Evolutionary conservation across 2,329 filamentous ascomycete species (phyloP).

Genomic region (Ceratocystis smalleyi): DNA sequence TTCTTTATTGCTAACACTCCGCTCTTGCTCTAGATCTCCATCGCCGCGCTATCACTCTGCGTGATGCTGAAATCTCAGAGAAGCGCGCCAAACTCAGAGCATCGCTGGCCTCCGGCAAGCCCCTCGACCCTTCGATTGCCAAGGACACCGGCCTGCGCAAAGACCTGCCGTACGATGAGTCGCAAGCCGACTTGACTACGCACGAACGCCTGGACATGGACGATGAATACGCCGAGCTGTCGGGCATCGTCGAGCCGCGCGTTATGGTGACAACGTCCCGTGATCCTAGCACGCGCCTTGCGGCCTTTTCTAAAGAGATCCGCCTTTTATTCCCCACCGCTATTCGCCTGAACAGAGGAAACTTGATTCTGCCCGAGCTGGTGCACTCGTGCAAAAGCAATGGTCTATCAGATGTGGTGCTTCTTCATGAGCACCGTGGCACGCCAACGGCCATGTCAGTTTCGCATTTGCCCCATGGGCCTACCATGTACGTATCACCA

Average conservation of each 20-base stretch:
- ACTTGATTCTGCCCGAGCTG: slow-evolving; percentile 71
- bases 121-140: slow-evolving; percentile 64
- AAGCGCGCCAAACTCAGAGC: slow-evolving; percentile 77
- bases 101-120: slow-evolving; percentile 77
- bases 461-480: slow-evolving; percentile 76
- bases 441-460: slow-evolving; percentile 80
- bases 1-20: not conserved
- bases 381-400: slow-evolving; percentile 66
- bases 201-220: slow-evolving; percentile 62
- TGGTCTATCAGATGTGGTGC: slow-evolving; percentile 67
- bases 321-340: slow-evolving; percentile 67
- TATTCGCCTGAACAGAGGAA: slow-evolving; percentile 82
- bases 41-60: slow-evolving; percentile 68
- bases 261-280: slow-evolving; percentile 83
- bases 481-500: slow-evolving; percentile 42
- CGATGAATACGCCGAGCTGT: slow-evolving; percentile 80
- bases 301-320: slow-evolving; percentile 88
- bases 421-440: slow-evolving; percentile 84
- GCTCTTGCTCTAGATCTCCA: slow-evolving; percentile 46
- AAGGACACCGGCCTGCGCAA: slow-evolving; percentile 71
- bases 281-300: slow-evolving; percentile 67
- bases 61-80: slow-evolving; percentile 83
- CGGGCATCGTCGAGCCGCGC: slow-evolving; percentile 73
- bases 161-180: slow-evolving; percentile 90
- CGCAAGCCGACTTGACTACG: slow-evolving; percentile 47